Conservation (phyloP, 805 yeast genomes). For the Osmozyma mogii region DNA sequence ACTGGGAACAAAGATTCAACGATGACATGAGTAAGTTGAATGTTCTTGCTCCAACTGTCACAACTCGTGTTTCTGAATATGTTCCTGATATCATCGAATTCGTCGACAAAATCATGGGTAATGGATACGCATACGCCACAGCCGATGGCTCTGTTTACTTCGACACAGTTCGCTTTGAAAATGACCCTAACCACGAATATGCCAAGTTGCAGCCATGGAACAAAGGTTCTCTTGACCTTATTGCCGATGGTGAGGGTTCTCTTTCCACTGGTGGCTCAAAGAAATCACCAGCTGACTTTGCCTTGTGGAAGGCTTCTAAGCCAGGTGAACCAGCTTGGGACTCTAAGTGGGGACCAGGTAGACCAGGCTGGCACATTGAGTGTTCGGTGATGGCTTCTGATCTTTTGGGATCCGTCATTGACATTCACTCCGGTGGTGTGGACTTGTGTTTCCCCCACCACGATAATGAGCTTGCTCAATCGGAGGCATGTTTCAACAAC, state of each 20-base stretch:
- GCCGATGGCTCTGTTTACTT: conserved; percentile 93
- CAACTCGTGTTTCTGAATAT: conserved; percentile 93
- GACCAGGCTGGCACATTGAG: conserved; percentile 99
- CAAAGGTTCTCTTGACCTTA: conserved; percentile 76
- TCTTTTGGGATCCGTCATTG: conserved; percentile 74
- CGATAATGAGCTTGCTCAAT: conserved; percentile 95
- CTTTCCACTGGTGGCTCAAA: conserved; percentile 53
- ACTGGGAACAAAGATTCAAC: conserved; percentile 82
- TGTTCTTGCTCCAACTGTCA: conserved; percentile 75
- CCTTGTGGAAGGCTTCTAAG: conserved; percentile 93
- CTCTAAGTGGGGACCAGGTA: conserved; percentile 94
- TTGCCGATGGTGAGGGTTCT: conserved; percentile 94
- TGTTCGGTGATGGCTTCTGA: conserved; percentile 98
- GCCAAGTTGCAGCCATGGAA: conserved; percentile 99
- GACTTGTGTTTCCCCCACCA: conserved; percentile 99
- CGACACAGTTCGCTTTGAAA: conserved; percentile 78
- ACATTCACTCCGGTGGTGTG: conserved; percentile 94
- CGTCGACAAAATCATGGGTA: conserved; percentile 64
- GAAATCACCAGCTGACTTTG: conserved; percentile 77
- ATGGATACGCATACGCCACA: conserved; percentile 81
- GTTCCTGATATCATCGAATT: conserved; percentile 84
- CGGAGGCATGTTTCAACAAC: conserved; percentile 86
- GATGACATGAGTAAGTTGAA: conserved; percentile 80
- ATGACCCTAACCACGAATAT: conserved; percentile 63
- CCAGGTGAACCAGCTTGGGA: conserved; percentile 97